Conservation (phyloP, 495 filamentous ascomycete species). For the Aspergillus ellipticus region DNA sequence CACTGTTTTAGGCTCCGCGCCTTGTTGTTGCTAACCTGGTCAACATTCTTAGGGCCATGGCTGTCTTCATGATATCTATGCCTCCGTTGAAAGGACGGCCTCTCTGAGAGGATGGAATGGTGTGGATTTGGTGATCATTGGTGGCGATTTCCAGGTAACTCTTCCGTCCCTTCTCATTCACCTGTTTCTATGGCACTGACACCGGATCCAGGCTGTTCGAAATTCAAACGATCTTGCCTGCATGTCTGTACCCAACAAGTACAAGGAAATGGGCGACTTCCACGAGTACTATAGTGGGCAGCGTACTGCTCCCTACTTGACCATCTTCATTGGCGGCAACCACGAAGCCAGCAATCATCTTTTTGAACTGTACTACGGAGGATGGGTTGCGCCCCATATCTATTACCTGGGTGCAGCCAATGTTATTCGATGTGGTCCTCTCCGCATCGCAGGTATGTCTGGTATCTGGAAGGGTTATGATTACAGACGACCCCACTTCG, state of each 20-base stretch:
- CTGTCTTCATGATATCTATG: constrained; percentile 84
- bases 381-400: constrained; percentile 95
- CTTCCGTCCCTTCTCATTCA: background rate
- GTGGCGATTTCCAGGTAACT: constrained; percentile 81
- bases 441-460: constrained; percentile 86
- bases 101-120: constrained; percentile 65
- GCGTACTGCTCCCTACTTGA: constrained; percentile 76
- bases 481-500: constrained; percentile 75
- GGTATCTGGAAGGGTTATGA: constrained; percentile 91
- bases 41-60: constrained; percentile 70
- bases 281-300: constrained; percentile 85
- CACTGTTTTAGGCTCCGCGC: background rate
- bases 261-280: constrained; percentile 81
- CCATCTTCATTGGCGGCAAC: constrained; percentile 90
- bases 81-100: constrained; percentile 60
- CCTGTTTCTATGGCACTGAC: constrained; percentile 3
- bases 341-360: constrained; percentile 87
- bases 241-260: constrained; percentile 84
- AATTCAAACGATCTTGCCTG: constrained; percentile 82
- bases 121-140: constrained; percentile 81
- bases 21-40: constrained; percentile 15
- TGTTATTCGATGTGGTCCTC: constrained; percentile 71
- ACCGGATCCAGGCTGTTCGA: constrained; percentile 63
- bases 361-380: constrained; percentile 90
- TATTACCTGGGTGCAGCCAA: constrained; percentile 94